Conservation (phyloP, 2,329 filamentous ascomycete genomes). For the Trichocomaceae sp. region DNA sequence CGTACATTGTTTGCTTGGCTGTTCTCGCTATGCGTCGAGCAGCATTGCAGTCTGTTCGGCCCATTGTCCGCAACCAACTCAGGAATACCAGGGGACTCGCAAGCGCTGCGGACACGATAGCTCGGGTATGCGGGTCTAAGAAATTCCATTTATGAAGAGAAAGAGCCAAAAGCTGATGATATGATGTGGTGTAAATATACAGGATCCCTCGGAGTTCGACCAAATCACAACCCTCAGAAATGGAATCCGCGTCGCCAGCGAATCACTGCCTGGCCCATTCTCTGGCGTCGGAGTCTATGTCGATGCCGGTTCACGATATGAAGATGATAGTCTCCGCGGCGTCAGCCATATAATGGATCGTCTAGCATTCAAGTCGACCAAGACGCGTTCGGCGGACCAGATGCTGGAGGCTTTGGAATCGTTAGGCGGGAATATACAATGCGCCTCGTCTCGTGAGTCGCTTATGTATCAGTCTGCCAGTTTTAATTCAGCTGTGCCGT, state of each 20-base stretch:
- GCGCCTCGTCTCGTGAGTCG: constrained; percentile 87
- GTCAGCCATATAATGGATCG: constrained; percentile 96
- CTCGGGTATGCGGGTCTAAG: constrained; percentile 26
- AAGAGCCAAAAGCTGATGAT: not conserved
- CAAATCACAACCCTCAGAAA: constrained; percentile 83
- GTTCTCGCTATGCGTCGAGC: constrained; percentile 31
- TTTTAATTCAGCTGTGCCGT: constrained; percentile 86
- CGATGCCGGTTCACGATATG: constrained; percentile 89
- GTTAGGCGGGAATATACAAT: constrained; percentile 92
- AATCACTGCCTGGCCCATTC: constrained; percentile 89
- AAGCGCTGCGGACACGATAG: constrained; percentile 26
- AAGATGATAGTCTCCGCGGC: constrained; percentile 75
- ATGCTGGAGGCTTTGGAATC: constrained; percentile 85
- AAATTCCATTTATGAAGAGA: not conserved
- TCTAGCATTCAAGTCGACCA: constrained; percentile 86
- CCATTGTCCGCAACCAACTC: constrained; percentile 28
- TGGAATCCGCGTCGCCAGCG: constrained; percentile 88
- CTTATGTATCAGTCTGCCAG: constrained; percentile 99
- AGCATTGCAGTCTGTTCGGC: constrained; percentile 35
- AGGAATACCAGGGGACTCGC: constrained; percentile 31
- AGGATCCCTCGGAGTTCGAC: constrained; percentile 83
- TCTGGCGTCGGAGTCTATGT: constrained; percentile 93
- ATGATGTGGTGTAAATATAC: not conserved
- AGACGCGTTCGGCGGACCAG: constrained; percentile 63
- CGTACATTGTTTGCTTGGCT: not conserved